Base-by-base conservation (phyloP, 169 alveolate genomes). In the Eimeria maxima region DNA sequence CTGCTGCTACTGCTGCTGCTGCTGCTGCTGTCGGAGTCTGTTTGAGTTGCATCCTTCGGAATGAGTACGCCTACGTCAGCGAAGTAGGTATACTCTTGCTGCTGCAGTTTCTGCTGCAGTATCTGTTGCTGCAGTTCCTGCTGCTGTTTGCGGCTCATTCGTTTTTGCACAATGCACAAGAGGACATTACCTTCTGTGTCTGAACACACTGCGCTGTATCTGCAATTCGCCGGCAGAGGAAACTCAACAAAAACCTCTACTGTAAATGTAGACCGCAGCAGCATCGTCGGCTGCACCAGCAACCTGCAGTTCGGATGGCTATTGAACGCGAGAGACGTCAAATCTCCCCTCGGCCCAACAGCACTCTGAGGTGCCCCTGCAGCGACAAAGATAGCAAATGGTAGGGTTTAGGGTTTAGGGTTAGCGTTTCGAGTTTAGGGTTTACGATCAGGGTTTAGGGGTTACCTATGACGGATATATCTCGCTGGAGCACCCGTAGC, bases 1-100 rank as follows among this genome's bases (percentile, higher is more conserved):
- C 89, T 78, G 89, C 89, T 78, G 89, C 45, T 38, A 24, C 87
- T 74, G 0, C 87, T 33, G 16, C 89, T 78, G 57, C 89, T 78
- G 57, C 65, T 42, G 89, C 89, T 78, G 89, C 89, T 78, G 89
- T 22, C 20, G 60, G 60, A 53, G 60, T 14, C 60, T 53, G 60
- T 53, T 38, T 44, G 10, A 16, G 44, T 74, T n/a, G 86, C 86
- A 27, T 74, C 86, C 20, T 44, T 27, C 6, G 86, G 86, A 7
- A 74, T 74, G 50, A 74, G 86, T 16, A 74, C 29, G 24, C 86
- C 86, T 22, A 74, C 53, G 86, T 74, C 86, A 8, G 50, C 86
- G 53, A 74, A 16, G 50, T 74, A 74, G 20, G 29, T 20, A 10
- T 7, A 44, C 47, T 74, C 55, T 22, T 10, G 16, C 20, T 74